Base-by-base conservation (phyloP, 1,139 yeast species). In the Sugiyamaella paludigena region DNA sequence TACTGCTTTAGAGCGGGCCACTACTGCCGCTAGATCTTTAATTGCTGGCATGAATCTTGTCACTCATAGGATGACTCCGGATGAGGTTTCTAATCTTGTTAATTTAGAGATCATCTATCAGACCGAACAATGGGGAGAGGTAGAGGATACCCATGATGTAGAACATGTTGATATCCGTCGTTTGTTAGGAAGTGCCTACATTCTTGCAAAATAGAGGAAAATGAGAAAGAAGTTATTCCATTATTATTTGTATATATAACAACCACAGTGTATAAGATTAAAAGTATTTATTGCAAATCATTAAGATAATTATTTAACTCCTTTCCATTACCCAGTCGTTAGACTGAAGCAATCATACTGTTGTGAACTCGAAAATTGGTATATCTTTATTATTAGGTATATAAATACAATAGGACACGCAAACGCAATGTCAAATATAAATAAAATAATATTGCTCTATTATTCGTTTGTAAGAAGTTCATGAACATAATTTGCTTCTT, bases 71-170 rank as follows among this genome's bases (percentile, higher is more conserved):
- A 67, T 65, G 45, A 59, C 83, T 1, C 70, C 88, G 13, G 91
- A 84, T 48, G 88, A 88, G 53, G 76, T 91, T 31, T 83, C 92
- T 1, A 81, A 80, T 62, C 77, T 87, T 53, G 92, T 91, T 9
- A 83, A 85, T 49, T 73, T 92, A 60, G 98, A 92, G 65, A 84
- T 84, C 6, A 82, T 84, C 43, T 80, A 79, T 67, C 98, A 92
- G 68, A 87, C 95, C 27, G 81, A 80, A 36, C 78, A 83, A 62
- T 92, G 98, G 98, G 98, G 98, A 36, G 97, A 92, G 67, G 98
- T 92, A 24, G 98, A 92, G 70, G 98, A 92, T 63, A 89, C 98
- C 4, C 98, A 92, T 64, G 98, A 92, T 66, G 98, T 92, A 13
- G 95, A 88, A 62, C 84, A 84, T 66, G 95, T 83, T 41, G 97